Percentiles rank a stretch among this genome's conserved stretches.
Conservation (phyloP, 2,329 filamentous ascomycete genomes). For the Rhytidhysteron rufulum region DNA sequence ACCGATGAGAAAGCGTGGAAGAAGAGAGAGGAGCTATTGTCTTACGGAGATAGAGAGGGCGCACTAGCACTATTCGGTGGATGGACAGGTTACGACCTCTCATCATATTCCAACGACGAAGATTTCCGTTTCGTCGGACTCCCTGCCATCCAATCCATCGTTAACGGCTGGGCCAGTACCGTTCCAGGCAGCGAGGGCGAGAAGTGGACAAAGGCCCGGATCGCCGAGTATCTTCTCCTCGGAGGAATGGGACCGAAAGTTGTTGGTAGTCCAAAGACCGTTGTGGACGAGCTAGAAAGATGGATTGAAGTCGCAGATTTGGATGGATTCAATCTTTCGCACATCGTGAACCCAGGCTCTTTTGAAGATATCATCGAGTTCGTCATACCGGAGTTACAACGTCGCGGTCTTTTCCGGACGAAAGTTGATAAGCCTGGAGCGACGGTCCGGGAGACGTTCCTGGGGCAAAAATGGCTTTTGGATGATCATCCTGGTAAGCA, state of each 20-base stretch:
- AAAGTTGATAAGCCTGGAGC: slow-evolving; percentile 8
- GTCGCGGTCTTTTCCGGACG: slow-evolving; percentile 27
- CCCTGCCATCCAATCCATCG: slow-evolving; percentile 12
- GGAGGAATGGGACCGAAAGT: slow-evolving; percentile 61
- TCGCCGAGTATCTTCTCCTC: slow-evolving; percentile 62
- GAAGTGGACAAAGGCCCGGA: slow-evolving; percentile 66
- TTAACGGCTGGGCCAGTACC: slow-evolving; percentile 11
- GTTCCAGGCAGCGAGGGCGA: slow-evolving; percentile 34
- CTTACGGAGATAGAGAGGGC: slow-evolving; percentile 59
- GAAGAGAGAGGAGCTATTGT: slow-evolving; percentile 58
- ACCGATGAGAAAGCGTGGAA: slow-evolving; percentile 61
- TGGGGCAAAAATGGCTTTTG: slow-evolving; percentile 8
- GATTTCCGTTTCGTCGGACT: slow-evolving; percentile 5
- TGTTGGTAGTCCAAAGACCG: slow-evolving; percentile 58
- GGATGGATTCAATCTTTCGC: slow-evolving; percentile 66
- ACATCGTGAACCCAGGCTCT: slow-evolving; percentile 16
- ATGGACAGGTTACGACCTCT: slow-evolving; percentile 63
- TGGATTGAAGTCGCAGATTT: slow-evolving; percentile 66
- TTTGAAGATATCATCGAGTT: slow-evolving; percentile 20
- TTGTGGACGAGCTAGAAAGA: slow-evolving; percentile 62
- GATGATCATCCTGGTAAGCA: slow-evolving; percentile 11
- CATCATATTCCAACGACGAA: slow-evolving; percentile 55
- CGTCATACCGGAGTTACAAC: slow-evolving; percentile 20
- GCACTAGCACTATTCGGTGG: slow-evolving; percentile 66
- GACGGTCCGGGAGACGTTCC: slow-evolving; percentile 8